Conservation (phyloP, 2,329 filamentous ascomycete genomes). For the Trichoderma semiorbis region DNA sequence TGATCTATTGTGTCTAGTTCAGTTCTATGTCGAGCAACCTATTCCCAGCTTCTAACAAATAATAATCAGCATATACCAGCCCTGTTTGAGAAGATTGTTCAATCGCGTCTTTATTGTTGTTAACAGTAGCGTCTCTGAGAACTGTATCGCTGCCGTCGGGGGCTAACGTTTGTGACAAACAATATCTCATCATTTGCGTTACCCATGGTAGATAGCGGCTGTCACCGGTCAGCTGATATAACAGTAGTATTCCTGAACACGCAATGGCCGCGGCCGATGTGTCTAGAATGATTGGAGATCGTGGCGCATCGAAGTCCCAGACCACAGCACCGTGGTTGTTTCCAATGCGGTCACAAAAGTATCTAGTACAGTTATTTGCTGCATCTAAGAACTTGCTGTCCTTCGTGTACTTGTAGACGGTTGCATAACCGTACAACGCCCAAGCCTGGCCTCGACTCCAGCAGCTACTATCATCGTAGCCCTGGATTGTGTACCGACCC, state of each 20-base stretch:
- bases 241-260: constrained; percentile 17
- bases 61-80: constrained; percentile 20
- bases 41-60: constrained; percentile 20
- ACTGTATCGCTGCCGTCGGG: constrained; percentile 11
- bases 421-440: constrained; percentile 19
- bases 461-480: constrained; percentile 15
- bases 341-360: constrained; percentile 15
- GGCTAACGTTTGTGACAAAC: neutral
- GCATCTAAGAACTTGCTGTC: constrained; percentile 17
- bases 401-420: constrained; percentile 12
- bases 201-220: constrained; percentile 17
- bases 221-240: constrained; percentile 16
- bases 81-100: constrained; percentile 13
- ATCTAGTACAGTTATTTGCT: neutral
- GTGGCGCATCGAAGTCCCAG: constrained; percentile 23
- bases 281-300: constrained; percentile 20
- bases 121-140: constrained; percentile 18
- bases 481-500: constrained; percentile 19
- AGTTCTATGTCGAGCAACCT: constrained; percentile 1
- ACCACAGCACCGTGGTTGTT: neutral
- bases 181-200: constrained; percentile 13
- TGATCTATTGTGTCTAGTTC: neutral
- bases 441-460: constrained; percentile 20
- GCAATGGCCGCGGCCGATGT: constrained; percentile 17
- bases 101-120: constrained; percentile 14